These are phyloP conservation scores for Penicillium cosmopolitanum DNA, from an alignment of 495 filamentous ascomycete species.

Conservation along the genomic window DNA sequence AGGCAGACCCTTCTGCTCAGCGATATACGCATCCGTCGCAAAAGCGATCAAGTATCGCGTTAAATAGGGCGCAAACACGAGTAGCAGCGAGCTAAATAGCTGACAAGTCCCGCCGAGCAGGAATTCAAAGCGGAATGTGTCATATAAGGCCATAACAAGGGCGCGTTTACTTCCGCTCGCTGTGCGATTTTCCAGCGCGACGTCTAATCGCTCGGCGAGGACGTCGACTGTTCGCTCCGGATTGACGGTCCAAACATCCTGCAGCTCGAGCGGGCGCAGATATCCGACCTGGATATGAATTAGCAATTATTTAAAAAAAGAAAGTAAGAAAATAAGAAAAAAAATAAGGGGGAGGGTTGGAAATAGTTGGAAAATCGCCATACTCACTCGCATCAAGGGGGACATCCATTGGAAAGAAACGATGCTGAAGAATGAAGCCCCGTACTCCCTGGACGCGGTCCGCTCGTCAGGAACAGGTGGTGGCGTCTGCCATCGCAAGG, in stretches of 20 bases:
- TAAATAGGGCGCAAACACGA: constrained; percentile 75
- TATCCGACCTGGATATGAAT: constrained; percentile 60
- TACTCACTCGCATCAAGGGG: constrained; percentile 56
- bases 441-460: constrained; percentile 53
- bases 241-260: constrained; percentile 88
- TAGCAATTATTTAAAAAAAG: too few relatives aligned
- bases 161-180: constrained; percentile 72
- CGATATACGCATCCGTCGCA: constrained; percentile 75
- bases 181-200: constrained; percentile 67
- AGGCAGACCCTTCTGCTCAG: constrained; percentile 44
- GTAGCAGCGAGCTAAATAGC: constrained; percentile 67
- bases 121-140: constrained; percentile 86
- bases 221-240: constrained; percentile 72
- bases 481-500: constrained; percentile 51
- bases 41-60: constrained; percentile 78
- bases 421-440: constrained; percentile 55
- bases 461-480: constrained; percentile 60
- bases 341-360: too few relatives aligned
- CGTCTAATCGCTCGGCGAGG: constrained; percentile 64
- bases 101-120: constrained; percentile 79
- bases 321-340: too few relatives aligned
- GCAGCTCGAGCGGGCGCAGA: constrained; percentile 76
- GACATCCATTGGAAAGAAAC: constrained; percentile 65
- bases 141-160: constrained; percentile 79
- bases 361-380: too few relatives aligned